phyloP scores from a whole-genome alignment of 2,329 filamentous ascomycete species.

The Ophiosphaerella herpotricha region DNA sequence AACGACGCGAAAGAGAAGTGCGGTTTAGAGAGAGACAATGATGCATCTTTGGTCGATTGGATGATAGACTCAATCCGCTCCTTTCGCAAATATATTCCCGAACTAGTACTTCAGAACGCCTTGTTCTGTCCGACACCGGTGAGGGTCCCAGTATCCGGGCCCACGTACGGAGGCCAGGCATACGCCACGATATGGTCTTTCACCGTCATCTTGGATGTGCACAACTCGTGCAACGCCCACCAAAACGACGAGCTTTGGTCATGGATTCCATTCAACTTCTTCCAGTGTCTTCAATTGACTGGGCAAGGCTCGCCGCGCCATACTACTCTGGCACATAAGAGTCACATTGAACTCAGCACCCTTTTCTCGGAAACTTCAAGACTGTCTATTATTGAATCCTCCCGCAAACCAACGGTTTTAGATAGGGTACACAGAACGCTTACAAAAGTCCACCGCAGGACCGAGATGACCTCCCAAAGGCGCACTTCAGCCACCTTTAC shows the following conservation, averaged over 20 bases:
- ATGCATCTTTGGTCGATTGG: constrained; percentile 35
- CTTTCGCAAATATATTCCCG: constrained; percentile 37
- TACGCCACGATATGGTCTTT: constrained; percentile 44
- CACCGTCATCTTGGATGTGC: constrained; percentile 39
- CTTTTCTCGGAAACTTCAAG: constrained; percentile 28
- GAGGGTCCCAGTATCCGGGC: constrained; percentile 1
- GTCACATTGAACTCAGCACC: constrained; percentile 47
- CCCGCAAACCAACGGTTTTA: constrained; percentile 1
- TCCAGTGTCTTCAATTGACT: constrained; percentile 46
- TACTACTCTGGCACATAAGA: constrained; percentile 41
- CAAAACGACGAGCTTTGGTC: constrained; percentile 28
- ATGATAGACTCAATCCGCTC: constrained; percentile 34
- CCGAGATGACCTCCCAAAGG: background rate
- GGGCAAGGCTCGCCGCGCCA: constrained; percentile 47
- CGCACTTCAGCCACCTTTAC: constrained; percentile 1
- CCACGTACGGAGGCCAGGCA: constrained; percentile 3
- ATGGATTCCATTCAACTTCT: constrained; percentile 44
- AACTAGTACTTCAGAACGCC: constrained; percentile 45
- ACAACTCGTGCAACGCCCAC: constrained; percentile 18
- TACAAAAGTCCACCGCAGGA: constrained; percentile 1
- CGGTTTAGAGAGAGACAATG: constrained; percentile 12
- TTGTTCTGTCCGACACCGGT: constrained; percentile 43
- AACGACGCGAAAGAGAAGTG: background rate
- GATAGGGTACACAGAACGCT: constrained; percentile 3
- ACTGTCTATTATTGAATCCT: background rate